These are phyloP conservation scores for Coelastrella sp. DNA, from an alignment of 139 green algal genomes.

Conservation along the genomic window DNA sequence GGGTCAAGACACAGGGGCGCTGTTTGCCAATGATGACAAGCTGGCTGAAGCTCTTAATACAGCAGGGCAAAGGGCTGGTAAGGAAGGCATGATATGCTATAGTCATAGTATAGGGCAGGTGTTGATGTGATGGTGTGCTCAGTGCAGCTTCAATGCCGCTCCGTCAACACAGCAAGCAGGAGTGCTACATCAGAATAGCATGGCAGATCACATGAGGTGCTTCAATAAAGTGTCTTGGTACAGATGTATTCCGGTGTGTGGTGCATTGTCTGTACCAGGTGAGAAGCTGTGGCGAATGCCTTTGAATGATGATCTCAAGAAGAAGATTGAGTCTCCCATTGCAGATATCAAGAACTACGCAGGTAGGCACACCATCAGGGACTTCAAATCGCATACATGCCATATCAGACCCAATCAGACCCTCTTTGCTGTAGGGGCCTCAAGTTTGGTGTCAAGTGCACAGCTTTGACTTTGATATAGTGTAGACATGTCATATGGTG, in stretches of 20 bases:
- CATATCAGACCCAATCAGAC: neutral
- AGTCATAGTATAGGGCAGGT: neutral
- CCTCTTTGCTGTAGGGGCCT: neutral
- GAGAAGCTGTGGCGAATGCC: conserved; percentile 95
- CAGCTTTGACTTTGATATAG: too few relatives aligned
- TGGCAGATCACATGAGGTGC: too few relatives aligned
- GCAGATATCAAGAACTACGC: conserved; percentile 94
- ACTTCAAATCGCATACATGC: neutral
- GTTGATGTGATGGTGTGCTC: neutral
- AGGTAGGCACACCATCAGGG: neutral
- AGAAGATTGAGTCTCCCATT: conserved; percentile 68
- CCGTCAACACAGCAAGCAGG: too few relatives aligned
- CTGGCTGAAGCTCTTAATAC: conserved; percentile 16
- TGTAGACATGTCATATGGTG: too few relatives aligned
- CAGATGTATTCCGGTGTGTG: neutral
- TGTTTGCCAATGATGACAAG: conserved; percentile 83
- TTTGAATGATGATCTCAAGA: conserved; percentile 86
- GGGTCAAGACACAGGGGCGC: conserved; percentile 79
- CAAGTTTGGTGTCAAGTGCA: neutral
- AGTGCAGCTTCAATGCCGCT: neutral
- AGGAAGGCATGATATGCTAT: neutral
- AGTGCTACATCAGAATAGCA: too few relatives aligned
- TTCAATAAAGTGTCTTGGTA: too few relatives aligned
- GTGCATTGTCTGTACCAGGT: conserved; percentile 42
- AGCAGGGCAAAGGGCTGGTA: conserved; percentile 2